Base-by-base conservation (phyloP, 257 asterid genomes). In the Thymus quinquecostatus region DNA sequence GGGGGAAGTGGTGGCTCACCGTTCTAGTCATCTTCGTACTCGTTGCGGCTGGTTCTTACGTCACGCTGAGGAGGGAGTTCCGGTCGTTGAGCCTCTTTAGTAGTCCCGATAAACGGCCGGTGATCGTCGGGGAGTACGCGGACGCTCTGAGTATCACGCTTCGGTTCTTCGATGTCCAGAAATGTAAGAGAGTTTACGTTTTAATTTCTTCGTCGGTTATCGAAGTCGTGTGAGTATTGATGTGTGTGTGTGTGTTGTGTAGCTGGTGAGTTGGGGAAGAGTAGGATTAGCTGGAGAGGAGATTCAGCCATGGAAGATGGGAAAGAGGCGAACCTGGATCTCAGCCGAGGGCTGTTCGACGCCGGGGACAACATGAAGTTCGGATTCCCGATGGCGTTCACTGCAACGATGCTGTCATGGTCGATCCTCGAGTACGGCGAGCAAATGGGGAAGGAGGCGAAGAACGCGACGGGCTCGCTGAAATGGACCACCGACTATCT, bases 331-430 rank as follows among this genome's bases (percentile, higher is more conserved):
- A 80, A 78, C 32, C 70, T 88, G 81, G 92, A 86, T 75, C 62
- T 86, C 40, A 79, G 82, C 54, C 86, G 77, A 80, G 90, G 92
- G 10, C 40, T 88, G 80, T 86, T 82, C 70, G 96, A 88, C 75
- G 92, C 90, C 50, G 92, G 96, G 10, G 96, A 88, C 40, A 76
- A 53, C 53, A 56, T 86, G 32, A 88, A 88, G 70, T 88, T 86
- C 54, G 90, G 96, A 41, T 81, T 88, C 73, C 89, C 96, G 0
- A 82, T 88, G 90, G 92, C 96, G 9, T 88, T 86, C 68, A 88
- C 90, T 10, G 92, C 96, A 28, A 88, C 92, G 7, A 67, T 88
- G 57, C 28, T 88, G 55, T 88, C 92, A 2, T 88, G 92, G 96
- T 75, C 84, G 21, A 73, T 84, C 76, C 76, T 86, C 55, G 96